Evolutionary conservation across 2,329 filamentous ascomycete genomes (phyloP).

Genomic region (Metarhizium robertsii): DNA sequence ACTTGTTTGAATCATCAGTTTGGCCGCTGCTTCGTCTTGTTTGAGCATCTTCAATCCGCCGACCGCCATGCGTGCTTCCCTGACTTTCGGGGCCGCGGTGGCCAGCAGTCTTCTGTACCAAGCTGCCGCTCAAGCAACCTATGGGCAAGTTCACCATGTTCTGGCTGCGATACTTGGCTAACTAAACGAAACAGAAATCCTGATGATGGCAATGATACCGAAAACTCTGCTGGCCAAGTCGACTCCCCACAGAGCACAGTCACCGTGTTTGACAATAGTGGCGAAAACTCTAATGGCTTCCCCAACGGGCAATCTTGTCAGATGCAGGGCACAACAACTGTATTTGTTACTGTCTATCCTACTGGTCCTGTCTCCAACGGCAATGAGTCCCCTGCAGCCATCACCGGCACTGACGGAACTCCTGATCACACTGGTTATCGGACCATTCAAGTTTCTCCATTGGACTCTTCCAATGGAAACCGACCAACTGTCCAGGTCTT

Average conservation of each 20-base stretch:
- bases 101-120: constrained; percentile 24
- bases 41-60: neutral
- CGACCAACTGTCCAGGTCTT: constrained; percentile 17
- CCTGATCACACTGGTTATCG: constrained; percentile 9
- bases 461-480: constrained; percentile 8
- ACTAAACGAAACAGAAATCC: constrained; percentile 8
- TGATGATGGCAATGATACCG: constrained; percentile 6
- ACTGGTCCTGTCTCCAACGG: constrained; percentile 14
- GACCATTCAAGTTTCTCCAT: constrained; percentile 16
- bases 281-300: constrained; percentile 3
- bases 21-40: neutral
- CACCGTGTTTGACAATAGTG: constrained; percentile 4
- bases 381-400: constrained; percentile 4
- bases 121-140: constrained; percentile 21
- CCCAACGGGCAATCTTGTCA: constrained; percentile 26
- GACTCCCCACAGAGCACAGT: constrained; percentile 3
- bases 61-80: constrained; percentile 28
- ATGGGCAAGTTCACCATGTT: constrained; percentile 20
- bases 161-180: neutral
- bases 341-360: constrained; percentile 38
- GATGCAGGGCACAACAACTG: constrained; percentile 29
- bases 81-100: constrained; percentile 25
- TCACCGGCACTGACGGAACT: constrained; percentile 12
- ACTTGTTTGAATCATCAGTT: constrained; percentile 3
- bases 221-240: constrained; percentile 5